phyloP scores from a whole-genome alignment of 352 stramenopile species.

The Phytophthora brassicae region DNA sequence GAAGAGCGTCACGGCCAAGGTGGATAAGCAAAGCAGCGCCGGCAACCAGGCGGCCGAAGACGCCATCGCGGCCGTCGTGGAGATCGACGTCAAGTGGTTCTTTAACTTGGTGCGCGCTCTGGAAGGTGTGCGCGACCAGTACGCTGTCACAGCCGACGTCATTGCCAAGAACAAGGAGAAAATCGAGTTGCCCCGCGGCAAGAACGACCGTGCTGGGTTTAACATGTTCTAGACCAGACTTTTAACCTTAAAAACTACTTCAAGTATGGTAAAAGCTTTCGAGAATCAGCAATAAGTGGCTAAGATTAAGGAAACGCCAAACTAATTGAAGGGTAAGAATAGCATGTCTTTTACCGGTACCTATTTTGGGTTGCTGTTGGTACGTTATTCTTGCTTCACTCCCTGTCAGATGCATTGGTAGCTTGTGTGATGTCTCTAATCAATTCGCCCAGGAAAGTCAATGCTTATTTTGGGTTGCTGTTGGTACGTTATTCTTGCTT shows the following conservation, averaged over 20 bases:
- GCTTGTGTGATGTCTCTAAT: conserved; percentile 7
- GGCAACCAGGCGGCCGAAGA: conserved; percentile 45
- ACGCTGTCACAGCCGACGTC: conserved; percentile 68
- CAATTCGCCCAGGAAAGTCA: conserved; percentile 20
- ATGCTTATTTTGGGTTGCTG: too few species aligned
- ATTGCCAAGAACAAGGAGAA: conserved; percentile 84
- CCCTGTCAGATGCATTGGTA: not conserved
- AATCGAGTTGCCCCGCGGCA: conserved; percentile 70
- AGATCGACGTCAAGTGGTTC: conserved; percentile 86
- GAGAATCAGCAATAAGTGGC: not conserved
- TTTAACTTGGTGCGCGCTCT: conserved; percentile 72
- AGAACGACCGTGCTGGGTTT: conserved; percentile 65
- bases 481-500: conserved; percentile 14
- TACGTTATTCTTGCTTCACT: conserved; percentile 8
- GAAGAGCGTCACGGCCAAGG: conserved; percentile 59
- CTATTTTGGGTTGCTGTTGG: too few species aligned
- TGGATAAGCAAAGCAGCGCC: conserved; percentile 56
- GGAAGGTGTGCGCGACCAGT: conserved; percentile 76
- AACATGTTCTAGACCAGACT: conserved; percentile 72
- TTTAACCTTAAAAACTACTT: not conserved
- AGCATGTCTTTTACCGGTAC: too few species aligned
- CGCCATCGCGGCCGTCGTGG: conserved; percentile 64
- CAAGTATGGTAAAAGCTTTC: not conserved
- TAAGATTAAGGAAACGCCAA: conserved; percentile 13
- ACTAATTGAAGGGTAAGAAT: conserved; percentile 13